Conservation (phyloP, 2,329 filamentous ascomycete genomes). For the Fusarium bulbicola region DNA sequence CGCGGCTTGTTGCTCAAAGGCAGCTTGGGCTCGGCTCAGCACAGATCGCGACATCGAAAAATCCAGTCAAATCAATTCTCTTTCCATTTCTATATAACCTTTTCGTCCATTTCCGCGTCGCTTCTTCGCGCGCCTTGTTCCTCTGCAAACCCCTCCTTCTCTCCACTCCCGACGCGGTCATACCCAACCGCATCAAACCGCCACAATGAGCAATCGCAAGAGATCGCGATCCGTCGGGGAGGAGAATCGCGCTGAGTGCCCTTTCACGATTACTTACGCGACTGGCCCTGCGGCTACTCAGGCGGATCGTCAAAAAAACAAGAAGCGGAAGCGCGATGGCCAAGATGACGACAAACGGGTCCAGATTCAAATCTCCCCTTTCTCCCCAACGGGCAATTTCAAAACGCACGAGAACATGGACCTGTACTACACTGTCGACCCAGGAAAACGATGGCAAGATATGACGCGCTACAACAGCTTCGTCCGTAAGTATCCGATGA, state of each 20-base stretch:
- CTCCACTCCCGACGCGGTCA: slow-evolving; percentile 40
- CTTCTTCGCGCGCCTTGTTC: slow-evolving; percentile 31
- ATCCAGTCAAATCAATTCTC: not conserved
- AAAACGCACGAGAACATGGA: slow-evolving; percentile 64
- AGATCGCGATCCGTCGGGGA: slow-evolving; percentile 59
- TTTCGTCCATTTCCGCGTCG: not conserved
- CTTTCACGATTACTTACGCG: slow-evolving; percentile 55
- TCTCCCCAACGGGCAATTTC: slow-evolving; percentile 64
- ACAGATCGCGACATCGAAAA: slow-evolving; percentile 35
- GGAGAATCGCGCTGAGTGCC: slow-evolving; percentile 65
- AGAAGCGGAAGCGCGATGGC: slow-evolving; percentile 59
- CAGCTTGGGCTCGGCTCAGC: slow-evolving; percentile 41
- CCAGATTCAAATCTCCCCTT: slow-evolving; percentile 62
- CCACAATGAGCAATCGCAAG: slow-evolving; percentile 55
- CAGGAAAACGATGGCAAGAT: slow-evolving; percentile 62
- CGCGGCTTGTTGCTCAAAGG: slow-evolving; percentile 44
- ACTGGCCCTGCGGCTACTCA: slow-evolving; percentile 44
- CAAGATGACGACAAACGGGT: slow-evolving; percentile 57
- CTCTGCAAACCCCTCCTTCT: slow-evolving; percentile 41
- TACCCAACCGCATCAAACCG: slow-evolving; percentile 31
- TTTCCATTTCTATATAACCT: not conserved
- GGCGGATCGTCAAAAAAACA: slow-evolving; percentile 52
- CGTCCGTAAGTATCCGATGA: slow-evolving; percentile 58
- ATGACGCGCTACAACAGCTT: slow-evolving; percentile 71
- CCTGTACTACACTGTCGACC: slow-evolving; percentile 63